Evolutionary conservation across 73 alveolate species (phyloP), one percentile per base, ranked within the genome.

Genomic region (Urostyla sp.): DNA sequence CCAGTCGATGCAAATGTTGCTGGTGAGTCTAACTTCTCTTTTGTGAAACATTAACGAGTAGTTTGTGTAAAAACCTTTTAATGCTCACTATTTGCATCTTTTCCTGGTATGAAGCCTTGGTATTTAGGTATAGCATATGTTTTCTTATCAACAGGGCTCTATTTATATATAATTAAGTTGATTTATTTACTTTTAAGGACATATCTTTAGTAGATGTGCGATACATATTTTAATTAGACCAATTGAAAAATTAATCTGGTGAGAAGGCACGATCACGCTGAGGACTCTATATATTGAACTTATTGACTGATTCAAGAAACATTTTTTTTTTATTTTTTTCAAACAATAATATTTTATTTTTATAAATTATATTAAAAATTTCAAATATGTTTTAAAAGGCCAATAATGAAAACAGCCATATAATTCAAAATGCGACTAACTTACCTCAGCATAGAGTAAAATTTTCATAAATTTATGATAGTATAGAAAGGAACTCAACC

Each of bases 41-140:
- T 40, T 7, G 72, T 26, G 30, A 54, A 54, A 16, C 23, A n/a
- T 54, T 26, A 26, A 11, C 72, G 8, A 18, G 48, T 7, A 24
- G 30, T 21, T 5, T 20, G 4, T 54, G 72, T 20, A 54, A 54
- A 15, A 8, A 46, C 7, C 7, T 23, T 46, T 5, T 46, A 40
- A 54, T 26, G 8, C 23, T 54, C 72, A 24, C 23, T 54, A 54
- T 54, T 54, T 53, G 84, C 72, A 11, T 11, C 23, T 23, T 54
- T 54, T 23, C 72, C 72, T 18, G 72, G 72, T 11, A 54, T 54
- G 30, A 26, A 54, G 23, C 72, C 72, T 54, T 54, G 45, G 23
- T 54, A 54, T 23, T 54, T 20, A 7, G 72, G 72, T 20, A 54
- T 8, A 8, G 7, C 48, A 54, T 20, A 23, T 10, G 23, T 54